Evolutionary conservation across 2,329 filamentous ascomycete species (phyloP), one percentile per base, ranked within the genome.

Genomic region (Fusarium caatingaense): DNA sequence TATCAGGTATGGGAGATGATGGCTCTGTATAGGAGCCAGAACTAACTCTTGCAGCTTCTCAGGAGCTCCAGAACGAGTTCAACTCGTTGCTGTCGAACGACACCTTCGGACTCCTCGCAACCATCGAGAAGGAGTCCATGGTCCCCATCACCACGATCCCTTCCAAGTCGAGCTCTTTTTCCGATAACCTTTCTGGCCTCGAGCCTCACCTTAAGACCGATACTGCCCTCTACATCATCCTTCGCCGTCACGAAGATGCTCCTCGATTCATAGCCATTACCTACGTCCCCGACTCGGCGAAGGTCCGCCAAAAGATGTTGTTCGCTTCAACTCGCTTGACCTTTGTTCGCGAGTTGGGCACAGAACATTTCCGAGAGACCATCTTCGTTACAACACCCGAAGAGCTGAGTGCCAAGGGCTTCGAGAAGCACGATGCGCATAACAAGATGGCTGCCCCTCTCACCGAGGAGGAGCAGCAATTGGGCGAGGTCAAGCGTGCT

Each of bases 281-380:
- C 37, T 96, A 94, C 78, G 89, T 96, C 8, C 93, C 93, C 27
- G 92, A 95, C 79, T 78, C 88, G 2, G 93, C 93, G 41, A 91
- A 91, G 28, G 92, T 96, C 60, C 89, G 93, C 41, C 91, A 93
- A 78, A 96, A 96, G 85, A 96, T 93, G 91, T 87, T 96, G 23
- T 94, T 95, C 78, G 92, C 93, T 8, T 88, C 89, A 25, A 94
- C 93, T 28, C 87, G 92, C 12, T 83, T 94, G 73, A 92, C 92
- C 1, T 85, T 96, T 2, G 87, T 91, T 51, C 87, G 92, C 44
- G 92, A 95, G 80, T 84, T 96, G 12, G 93, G 93, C 47, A 87
- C 89, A 56, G 92, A 96, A 78, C 86, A 93, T 74, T 95, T 96
- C 80, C 84, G 90, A 54, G 91, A 94, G 78, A 91, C 88, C 25